Conservation (phyloP, 129 eudicot genomes). For the Daucus carota region DH1_v3.0 NC_030388.2:2255001-2255500, state of each 20-base stretch:
- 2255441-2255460: not conserved
- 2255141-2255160: constrained; percentile 85
- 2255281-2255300: not conserved
- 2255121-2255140: not conserved
- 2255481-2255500: not conserved
- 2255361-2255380: constrained; percentile 52
- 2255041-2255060: not conserved
- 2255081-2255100: not conserved
- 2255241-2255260: not conserved
- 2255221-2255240: not conserved
- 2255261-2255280: not conserved
- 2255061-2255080: not conserved
- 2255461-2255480: not conserved
- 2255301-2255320: constrained; percentile 40
- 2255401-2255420: not conserved
- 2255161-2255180: constrained; percentile 60
- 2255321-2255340: constrained; percentile 71
- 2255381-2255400: not conserved
- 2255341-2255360: constrained; percentile 61
- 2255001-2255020: constrained; percentile 81
- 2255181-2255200: constrained; percentile 86
- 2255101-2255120: not conserved
- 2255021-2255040: not conserved
- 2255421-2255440: not conserved
- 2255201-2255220: constrained; percentile 4